These are phyloP conservation scores for Pyrenophora graminea DNA, from an alignment of 2,329 filamentous ascomycete genomes.

Conservation along the genomic window DNA sequence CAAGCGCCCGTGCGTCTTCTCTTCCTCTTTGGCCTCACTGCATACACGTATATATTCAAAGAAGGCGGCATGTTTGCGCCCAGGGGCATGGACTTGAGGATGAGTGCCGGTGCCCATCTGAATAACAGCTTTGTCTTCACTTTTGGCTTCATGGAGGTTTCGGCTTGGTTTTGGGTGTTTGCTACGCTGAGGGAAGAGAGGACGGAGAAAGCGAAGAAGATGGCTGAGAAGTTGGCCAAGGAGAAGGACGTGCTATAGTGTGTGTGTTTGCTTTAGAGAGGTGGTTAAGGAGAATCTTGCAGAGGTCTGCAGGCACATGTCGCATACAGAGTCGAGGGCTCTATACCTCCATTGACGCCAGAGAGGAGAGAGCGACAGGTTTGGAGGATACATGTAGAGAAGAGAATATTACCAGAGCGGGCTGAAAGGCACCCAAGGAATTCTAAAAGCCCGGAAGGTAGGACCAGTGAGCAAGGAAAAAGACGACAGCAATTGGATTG, in stretches of 20 bases:
- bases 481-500: no score
- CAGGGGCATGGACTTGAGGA: constrained; percentile 29
- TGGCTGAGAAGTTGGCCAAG: constrained; percentile 40
- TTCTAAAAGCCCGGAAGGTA: no score
- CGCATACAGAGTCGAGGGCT: no score
- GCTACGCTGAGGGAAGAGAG: constrained; percentile 45
- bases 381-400: no score
- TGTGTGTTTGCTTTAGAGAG: neutral
- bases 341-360: no score
- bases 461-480: no score
- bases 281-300: no score
- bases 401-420: no score
- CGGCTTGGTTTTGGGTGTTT: constrained; percentile 80
- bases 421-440: no score
- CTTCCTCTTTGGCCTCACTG: constrained; percentile 64
- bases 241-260: constrained; percentile 32
- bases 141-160: constrained; percentile 81
- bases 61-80: constrained; percentile 54
- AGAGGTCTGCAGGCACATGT: no score
- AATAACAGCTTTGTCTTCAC: constrained; percentile 86
- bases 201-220: constrained; percentile 31
- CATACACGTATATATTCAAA: constrained; percentile 68
- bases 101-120: constrained; percentile 61
- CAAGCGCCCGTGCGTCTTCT: constrained; percentile 67
- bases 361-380: no score